phyloP scores from a whole-genome alignment of 208 protist species.

The Trypanosoma melophagium region DNA sequence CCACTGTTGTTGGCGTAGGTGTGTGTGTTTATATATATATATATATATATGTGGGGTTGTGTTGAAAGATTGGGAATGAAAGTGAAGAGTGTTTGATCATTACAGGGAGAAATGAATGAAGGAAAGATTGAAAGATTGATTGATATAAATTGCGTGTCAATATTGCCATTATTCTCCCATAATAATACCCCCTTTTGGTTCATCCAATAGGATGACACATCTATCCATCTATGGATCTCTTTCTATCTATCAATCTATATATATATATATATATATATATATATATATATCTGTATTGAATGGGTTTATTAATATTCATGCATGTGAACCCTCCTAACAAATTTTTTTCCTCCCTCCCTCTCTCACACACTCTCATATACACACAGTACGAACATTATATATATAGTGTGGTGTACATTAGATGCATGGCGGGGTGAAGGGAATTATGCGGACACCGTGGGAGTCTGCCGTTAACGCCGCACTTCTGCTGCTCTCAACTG shows the following conservation, averaged over 20 bases:
- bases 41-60: too few species aligned
- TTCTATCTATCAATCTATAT: not conserved
- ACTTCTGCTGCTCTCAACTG: conserved; percentile 23
- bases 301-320: conserved; percentile 4
- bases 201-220: too few species aligned
- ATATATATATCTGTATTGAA: not conserved
- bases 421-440: not conserved
- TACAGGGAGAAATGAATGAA: not conserved
- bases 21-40: too few species aligned
- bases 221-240: too few species aligned
- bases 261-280: conserved; percentile 10
- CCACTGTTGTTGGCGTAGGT: too few species aligned
- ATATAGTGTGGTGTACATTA: not conserved
- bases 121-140: too few species aligned
- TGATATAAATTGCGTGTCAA: not conserved
- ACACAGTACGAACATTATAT: conserved; percentile 10
- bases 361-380: not conserved
- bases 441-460: conserved; percentile 20
- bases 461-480: conserved; percentile 33
- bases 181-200: too few species aligned
- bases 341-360: not conserved
- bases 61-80: too few species aligned
- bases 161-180: not conserved
- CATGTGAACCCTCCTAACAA: not conserved
- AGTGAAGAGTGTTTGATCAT: not conserved